These are phyloP conservation scores for Hordeum pubiflorum DNA, from an alignment of 202 grass and related monocot species.

Conservation along the genomic window DNA sequence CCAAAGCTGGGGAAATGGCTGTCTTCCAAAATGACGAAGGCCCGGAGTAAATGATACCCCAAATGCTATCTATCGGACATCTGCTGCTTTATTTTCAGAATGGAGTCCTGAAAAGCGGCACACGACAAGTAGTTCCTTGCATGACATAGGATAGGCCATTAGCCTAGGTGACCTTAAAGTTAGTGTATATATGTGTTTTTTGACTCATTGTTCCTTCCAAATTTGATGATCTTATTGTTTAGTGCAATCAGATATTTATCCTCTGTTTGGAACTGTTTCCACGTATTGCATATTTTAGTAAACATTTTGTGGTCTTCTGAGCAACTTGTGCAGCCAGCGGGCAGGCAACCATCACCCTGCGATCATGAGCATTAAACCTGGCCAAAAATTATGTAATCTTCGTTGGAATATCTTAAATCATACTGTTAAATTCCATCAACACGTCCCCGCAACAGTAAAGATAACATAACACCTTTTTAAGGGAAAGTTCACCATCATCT, in stretches of 20 bases:
- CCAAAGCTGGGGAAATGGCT: conserved; percentile 32
- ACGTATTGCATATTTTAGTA: background rate
- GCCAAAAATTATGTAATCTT: background rate
- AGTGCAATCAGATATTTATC: conserved; percentile 2
- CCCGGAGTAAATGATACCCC: background rate
- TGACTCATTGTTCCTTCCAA: background rate
- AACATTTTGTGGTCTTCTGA: background rate
- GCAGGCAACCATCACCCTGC: background rate
- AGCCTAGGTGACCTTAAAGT: conserved; percentile 3
- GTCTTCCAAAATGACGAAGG: conserved; percentile 28
- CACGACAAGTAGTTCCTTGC: background rate
- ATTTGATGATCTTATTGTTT: background rate
- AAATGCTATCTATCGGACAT: background rate
- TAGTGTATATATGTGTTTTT: conserved; percentile 6
- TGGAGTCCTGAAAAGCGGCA: conserved; percentile 1
- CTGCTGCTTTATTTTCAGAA: background rate
- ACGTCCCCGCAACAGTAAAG: background rate
- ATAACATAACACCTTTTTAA: background rate
- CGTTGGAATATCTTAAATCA: background rate
- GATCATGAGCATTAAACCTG: background rate
- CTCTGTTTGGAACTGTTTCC: background rate
- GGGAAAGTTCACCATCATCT: background rate
- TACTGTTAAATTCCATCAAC: background rate
- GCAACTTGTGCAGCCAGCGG: background rate
- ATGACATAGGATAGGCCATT: background rate